These are phyloP conservation scores for Colletotrichum phormii DNA, from an alignment of 2,329 filamentous ascomycete genomes.

Conservation along the genomic window DNA sequence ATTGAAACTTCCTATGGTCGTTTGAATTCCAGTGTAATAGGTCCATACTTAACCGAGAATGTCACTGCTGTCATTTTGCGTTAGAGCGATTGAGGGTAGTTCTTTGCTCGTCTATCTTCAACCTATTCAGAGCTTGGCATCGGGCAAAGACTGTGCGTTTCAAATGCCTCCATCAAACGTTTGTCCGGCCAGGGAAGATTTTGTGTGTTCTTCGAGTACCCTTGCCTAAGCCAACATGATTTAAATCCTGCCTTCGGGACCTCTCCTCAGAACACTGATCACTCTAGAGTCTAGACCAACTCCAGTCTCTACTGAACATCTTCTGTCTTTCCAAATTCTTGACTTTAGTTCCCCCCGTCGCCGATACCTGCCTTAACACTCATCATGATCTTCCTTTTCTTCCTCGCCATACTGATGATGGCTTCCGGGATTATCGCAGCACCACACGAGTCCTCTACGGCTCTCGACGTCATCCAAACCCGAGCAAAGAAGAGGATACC, in stretches of 20 bases:
- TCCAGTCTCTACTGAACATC: background rate
- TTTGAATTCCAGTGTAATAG: background rate
- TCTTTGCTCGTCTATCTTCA: background rate
- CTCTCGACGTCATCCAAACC: background rate
- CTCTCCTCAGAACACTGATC: background rate
- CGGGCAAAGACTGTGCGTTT: background rate
- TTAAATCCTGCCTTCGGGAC: background rate
- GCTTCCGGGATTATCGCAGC: background rate
- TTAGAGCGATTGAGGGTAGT: background rate
- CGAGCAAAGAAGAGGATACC: background rate
- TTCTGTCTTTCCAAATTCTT: background rate
- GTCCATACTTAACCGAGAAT: background rate
- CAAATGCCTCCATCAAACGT: background rate
- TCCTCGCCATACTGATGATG: background rate
- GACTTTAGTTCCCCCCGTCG: background rate
- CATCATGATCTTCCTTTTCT: background rate
- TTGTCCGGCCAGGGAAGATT: background rate
- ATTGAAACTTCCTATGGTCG: fast-evolving
- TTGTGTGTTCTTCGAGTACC: background rate
- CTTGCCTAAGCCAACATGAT: background rate
- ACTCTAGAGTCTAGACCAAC: background rate
- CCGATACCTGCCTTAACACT: background rate
- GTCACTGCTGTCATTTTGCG: background rate
- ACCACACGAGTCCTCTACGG: background rate
- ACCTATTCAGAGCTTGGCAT: background rate